Evolutionary conservation across 176 grass and related monocot genomes (phyloP).

Genomic region (Panicum miliaceum): DNA sequence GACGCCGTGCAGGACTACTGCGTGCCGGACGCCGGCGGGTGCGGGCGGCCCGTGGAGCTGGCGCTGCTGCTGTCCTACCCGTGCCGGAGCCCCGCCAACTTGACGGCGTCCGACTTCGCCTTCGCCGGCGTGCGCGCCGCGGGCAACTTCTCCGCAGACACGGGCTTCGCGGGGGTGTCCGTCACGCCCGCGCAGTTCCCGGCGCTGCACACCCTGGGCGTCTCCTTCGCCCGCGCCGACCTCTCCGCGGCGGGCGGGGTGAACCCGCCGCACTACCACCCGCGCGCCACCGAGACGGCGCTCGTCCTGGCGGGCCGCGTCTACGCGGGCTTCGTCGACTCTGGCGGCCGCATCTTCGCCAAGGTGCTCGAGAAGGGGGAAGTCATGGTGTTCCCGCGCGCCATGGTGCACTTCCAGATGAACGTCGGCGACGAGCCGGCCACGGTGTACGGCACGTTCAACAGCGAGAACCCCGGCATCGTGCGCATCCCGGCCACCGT

Average conservation of each 20-base stretch:
- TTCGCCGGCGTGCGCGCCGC: conserved; percentile 60
- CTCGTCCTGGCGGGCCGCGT: conserved; percentile 68
- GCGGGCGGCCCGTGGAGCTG: conserved; percentile 45
- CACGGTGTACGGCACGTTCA: conserved; percentile 66
- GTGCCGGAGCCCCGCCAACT: conserved; percentile 64
- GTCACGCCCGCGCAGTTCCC: conserved; percentile 69
- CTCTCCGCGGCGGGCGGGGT: conserved; percentile 59
- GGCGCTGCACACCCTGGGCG: conserved; percentile 70
- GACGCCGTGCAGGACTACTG: conserved; percentile 85
- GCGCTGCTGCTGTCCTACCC: conserved; percentile 50
- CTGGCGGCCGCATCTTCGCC: conserved; percentile 63
- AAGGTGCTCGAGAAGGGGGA: conserved; percentile 74
- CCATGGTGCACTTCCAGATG: conserved; percentile 85
- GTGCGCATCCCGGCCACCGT: conserved; percentile 70
- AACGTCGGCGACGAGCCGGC: conserved; percentile 71
- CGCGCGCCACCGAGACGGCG: conserved; percentile 82
- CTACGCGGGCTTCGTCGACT: conserved; percentile 78
- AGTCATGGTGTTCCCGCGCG: conserved; percentile 81
- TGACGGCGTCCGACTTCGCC: conserved; percentile 67
- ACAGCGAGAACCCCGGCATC: conserved; percentile 82
- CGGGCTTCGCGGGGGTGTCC: conserved; percentile 69
- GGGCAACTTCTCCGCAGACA: conserved; percentile 64
- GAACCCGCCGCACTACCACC: conserved; percentile 86
- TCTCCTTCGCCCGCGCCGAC: conserved; percentile 86
- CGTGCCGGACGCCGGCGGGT: conserved; percentile 69